Evolutionary conservation across 768 basidiomycete species (phyloP).

Genomic region (Botryobasidium botryosum): DNA sequence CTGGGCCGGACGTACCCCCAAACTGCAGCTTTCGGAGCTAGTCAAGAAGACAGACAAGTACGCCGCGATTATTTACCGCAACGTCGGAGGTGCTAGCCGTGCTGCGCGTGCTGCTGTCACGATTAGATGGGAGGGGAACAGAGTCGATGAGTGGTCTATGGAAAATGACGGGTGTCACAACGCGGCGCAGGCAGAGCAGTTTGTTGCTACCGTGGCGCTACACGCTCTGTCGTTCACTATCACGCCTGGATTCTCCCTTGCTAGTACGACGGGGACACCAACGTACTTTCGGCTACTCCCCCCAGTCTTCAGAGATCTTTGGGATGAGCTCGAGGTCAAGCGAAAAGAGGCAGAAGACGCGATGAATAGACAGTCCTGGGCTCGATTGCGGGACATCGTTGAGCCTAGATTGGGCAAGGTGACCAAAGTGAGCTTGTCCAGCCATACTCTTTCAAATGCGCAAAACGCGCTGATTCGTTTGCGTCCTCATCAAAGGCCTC

Average conservation of each 20-base stretch:
- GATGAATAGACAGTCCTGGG: constrained; percentile 56
- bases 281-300: constrained; percentile 73
- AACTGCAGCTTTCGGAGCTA: constrained; percentile 46
- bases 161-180: constrained; percentile 66
- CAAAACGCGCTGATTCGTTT: too few species aligned
- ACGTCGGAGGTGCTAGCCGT: constrained; percentile 52
- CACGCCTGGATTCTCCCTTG: constrained; percentile 41
- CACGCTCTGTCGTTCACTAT: constrained; percentile 55
- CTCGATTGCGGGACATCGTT: constrained; percentile 43
- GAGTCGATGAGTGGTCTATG: constrained; percentile 60
- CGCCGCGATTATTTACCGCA: constrained; percentile 51
- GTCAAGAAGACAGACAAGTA: constrained; percentile 55
- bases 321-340: constrained; percentile 67
- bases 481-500: too few species aligned
- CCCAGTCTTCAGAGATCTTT: constrained; percentile 67
- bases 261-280: constrained; percentile 27
- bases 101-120: constrained; percentile 55
- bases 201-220: constrained; percentile 70
- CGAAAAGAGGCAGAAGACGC: constrained; percentile 44
- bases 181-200: constrained; percentile 71
- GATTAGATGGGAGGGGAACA: constrained; percentile 54
- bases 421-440: too few species aligned
- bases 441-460: too few species aligned
- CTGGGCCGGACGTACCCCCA: constrained; percentile 70
- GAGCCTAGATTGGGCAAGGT: too few species aligned